Percentiles rank a stretch among this genome's conserved stretches.
Evolutionary conservation across 352 stramenopile genomes (phyloP).

Genomic region (Pythium utonaiense): DNA sequence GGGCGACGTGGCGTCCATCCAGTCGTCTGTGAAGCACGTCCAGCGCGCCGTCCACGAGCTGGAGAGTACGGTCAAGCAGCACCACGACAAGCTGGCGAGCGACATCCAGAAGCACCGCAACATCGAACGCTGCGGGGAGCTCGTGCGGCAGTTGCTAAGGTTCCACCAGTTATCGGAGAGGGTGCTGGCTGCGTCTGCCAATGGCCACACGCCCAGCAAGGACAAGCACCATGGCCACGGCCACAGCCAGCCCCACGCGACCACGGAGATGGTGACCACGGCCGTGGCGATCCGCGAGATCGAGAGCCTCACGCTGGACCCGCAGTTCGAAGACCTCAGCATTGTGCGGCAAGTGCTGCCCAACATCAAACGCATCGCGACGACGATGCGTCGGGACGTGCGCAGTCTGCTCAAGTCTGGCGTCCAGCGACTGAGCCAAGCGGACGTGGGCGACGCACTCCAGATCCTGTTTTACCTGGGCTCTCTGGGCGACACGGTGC

Average conservation of each 20-base stretch:
- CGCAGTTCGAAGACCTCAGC: slow-evolving; percentile 62
- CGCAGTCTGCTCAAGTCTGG: slow-evolving; percentile 40
- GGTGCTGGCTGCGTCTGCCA: slow-evolving; percentile 25
- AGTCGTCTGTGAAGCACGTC: slow-evolving; percentile 59
- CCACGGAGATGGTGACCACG: slow-evolving; percentile 48
- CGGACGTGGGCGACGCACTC: slow-evolving; percentile 66
- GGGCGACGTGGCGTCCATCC: slow-evolving; percentile 45
- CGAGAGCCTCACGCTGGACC: slow-evolving; percentile 47
- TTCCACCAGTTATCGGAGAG: slow-evolving; percentile 73
- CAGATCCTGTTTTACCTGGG: slow-evolving; percentile 81
- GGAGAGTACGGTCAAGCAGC: slow-evolving; percentile 45
- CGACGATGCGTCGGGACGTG: slow-evolving; percentile 52
- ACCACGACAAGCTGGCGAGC: slow-evolving; percentile 53
- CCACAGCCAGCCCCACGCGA: slow-evolving; percentile 17
- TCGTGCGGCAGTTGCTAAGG: slow-evolving; percentile 67
- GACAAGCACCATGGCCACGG: slow-evolving; percentile 16
- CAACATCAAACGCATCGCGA: slow-evolving; percentile 39
- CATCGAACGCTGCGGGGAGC: slow-evolving; percentile 67
- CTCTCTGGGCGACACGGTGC: slow-evolving; percentile 52
- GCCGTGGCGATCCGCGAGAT: slow-evolving; percentile 74
- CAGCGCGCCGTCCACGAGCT: slow-evolving; percentile 62
- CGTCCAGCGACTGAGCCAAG: slow-evolving; percentile 60
- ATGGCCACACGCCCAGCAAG: slow-evolving; percentile 29
- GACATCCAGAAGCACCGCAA: slow-evolving; percentile 77
- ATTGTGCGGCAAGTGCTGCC: slow-evolving; percentile 58